phyloP scores from a whole-genome alignment of 225 moss, liverwort and hornwort species.

The Lunularia cruciata region DNA sequence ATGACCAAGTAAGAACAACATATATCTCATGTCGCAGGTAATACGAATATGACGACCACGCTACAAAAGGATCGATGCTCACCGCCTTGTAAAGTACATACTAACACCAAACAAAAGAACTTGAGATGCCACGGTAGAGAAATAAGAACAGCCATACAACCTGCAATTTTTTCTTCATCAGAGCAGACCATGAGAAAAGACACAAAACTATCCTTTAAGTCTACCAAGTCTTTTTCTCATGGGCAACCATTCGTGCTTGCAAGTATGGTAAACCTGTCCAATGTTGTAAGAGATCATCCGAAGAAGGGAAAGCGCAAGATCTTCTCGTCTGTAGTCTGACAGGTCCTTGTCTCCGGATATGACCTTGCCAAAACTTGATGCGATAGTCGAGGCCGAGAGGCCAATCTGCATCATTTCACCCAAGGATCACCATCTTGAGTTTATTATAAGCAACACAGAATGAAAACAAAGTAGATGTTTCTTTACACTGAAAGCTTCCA shows the following conservation, averaged over 20 bases:
- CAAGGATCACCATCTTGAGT: too few species aligned
- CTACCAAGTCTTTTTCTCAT: not conserved
- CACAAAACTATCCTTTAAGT: not conserved
- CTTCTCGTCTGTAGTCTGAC: slow-evolving; percentile 81
- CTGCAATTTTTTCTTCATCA: not conserved
- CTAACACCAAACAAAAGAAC: too few species aligned
- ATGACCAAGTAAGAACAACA: not conserved
- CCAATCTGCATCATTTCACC: slow-evolving; percentile 63
- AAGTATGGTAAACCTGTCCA: slow-evolving; percentile 69
- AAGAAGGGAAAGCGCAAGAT: slow-evolving; percentile 84
- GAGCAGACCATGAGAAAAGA: not conserved
- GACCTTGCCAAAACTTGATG: slow-evolving; percentile 97
- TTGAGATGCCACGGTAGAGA: too few species aligned
- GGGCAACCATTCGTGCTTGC: not conserved
- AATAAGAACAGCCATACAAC: too few species aligned
- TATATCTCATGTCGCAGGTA: not conserved
- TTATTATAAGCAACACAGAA: too few species aligned
- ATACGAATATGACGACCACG: not conserved
- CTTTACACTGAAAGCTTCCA: too few species aligned
- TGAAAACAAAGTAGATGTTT: too few species aligned
- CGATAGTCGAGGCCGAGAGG: slow-evolving; percentile 92
- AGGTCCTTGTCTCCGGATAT: slow-evolving; percentile 80
- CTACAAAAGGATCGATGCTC: not conserved
- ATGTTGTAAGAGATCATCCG: slow-evolving; percentile 99
- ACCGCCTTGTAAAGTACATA: too few species aligned